A percentile compares a stretch with the other conserved stretches of the same genome.
phyloP scores from a whole-genome alignment of 2,329 filamentous ascomycete species.

The Juglanconis sp. region DNA sequence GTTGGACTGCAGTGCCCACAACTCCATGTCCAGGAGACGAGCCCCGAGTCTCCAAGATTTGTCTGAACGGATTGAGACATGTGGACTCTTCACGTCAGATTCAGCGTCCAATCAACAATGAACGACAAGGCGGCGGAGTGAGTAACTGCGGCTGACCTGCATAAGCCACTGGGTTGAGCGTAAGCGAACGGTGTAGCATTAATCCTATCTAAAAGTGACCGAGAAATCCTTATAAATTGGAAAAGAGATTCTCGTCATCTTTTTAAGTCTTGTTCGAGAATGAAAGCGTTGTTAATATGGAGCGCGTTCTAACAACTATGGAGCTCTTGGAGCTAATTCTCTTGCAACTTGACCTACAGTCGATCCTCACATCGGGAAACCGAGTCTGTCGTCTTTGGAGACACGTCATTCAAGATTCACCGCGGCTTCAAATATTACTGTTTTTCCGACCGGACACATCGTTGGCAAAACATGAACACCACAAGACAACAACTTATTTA shows the following conservation, averaged over 20 bases:
- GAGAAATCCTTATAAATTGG: too few species aligned
- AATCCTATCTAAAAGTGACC: not conserved
- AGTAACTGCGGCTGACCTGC: not conserved
- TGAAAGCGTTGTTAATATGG: not conserved
- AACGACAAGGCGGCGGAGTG: too few species aligned
- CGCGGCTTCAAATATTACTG: slow-evolving; percentile 2
- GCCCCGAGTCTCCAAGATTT: too few species aligned
- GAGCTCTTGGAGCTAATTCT: slow-evolving; percentile 22
- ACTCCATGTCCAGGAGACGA: too few species aligned
- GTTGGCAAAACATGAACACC: not conserved
- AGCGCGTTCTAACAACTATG: slow-evolving; percentile 9
- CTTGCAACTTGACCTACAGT: slow-evolving; percentile 17
- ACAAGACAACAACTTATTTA: not conserved
- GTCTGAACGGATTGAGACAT: too few species aligned
- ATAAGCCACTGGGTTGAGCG: not conserved
- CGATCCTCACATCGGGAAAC: slow-evolving; percentile 18
- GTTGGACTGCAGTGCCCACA: too few species aligned
- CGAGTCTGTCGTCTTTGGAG: slow-evolving; percentile 19
- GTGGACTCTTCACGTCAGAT: too few species aligned
- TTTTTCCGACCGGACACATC: slow-evolving; percentile 11
- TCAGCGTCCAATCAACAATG: too few species aligned
- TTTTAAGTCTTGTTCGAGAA: not conserved
- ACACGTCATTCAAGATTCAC: slow-evolving; percentile 3
- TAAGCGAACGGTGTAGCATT: not conserved
- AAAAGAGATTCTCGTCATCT: not conserved